Conservation (phyloP, 2,329 filamentous ascomycete species). For the Dactylellina cionopaga region DNA sequence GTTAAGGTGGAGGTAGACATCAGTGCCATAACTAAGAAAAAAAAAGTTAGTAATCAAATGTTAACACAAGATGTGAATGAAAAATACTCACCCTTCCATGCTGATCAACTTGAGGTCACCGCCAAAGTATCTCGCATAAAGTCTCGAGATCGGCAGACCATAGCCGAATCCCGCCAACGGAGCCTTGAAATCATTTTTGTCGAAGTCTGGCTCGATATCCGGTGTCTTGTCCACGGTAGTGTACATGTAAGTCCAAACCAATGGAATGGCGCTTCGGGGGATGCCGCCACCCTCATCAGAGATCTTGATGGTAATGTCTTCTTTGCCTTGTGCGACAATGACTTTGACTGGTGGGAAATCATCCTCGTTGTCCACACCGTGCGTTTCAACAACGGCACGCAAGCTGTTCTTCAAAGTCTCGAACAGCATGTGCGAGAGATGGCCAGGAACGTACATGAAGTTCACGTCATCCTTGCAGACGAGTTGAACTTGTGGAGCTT, state of each 20-base stretch:
- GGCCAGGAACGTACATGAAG: constrained; percentile 99
- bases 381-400: constrained; percentile 92
- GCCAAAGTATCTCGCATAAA: constrained; percentile 97
- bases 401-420: constrained; percentile 99
- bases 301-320: constrained; percentile 99
- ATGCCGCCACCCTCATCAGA: constrained; percentile 97
- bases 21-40: constrained; percentile 86
- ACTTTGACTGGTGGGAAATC: constrained; percentile 97
- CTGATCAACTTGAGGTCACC: constrained; percentile 97
- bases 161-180: constrained; percentile 99
- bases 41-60: constrained; percentile 33
- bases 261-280: constrained; percentile 86
- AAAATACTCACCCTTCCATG: constrained; percentile 87
- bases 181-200: constrained; percentile 98
- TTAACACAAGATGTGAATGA: neutral
- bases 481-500: constrained; percentile 94
- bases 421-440: constrained; percentile 98
- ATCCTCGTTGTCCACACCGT: constrained; percentile 87
- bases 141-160: constrained; percentile 87
- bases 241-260: constrained; percentile 99
- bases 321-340: constrained; percentile 95
- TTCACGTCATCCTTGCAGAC: constrained; percentile 93
- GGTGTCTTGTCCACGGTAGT: constrained; percentile 97
- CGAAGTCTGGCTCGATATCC: constrained; percentile 93
- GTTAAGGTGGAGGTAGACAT: constrained; percentile 98